Conservation (phyloP, 192 early-diverging fungal species). For the Cladochytrium replicatum region DNA sequence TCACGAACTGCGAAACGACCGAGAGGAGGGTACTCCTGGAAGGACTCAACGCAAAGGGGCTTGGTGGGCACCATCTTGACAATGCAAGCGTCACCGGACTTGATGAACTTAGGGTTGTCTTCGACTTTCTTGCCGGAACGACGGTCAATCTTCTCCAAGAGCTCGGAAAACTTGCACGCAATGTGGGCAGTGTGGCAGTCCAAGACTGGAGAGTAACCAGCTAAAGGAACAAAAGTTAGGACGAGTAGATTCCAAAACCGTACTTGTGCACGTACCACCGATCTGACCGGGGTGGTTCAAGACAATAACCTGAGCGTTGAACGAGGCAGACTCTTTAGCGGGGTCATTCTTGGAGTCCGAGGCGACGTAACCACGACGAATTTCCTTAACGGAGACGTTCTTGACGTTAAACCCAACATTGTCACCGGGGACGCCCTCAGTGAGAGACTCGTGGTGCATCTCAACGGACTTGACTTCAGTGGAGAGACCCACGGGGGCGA, state of each 20-base stretch:
- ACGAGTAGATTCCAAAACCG: no score
- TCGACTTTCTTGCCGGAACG: slow-evolving; percentile 89
- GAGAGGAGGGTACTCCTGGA: slow-evolving; percentile 84
- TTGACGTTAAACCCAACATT: slow-evolving; percentile 99
- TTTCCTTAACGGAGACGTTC: slow-evolving; percentile 96
- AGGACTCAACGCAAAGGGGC: slow-evolving; percentile 94
- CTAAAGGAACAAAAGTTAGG: no score
- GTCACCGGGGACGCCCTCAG: slow-evolving; percentile 85
- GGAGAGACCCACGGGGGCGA: slow-evolving; percentile 76
- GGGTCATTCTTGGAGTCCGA: slow-evolving; percentile 96
- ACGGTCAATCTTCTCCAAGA: slow-evolving; percentile 90
- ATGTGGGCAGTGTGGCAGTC: slow-evolving; percentile 95
- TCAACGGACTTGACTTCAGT: slow-evolving; percentile 97
- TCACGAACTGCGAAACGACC: slow-evolving; percentile 97
- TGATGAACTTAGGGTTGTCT: slow-evolving; percentile 90
- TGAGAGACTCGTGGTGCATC: slow-evolving; percentile 93
- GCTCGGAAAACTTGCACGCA: slow-evolving; percentile 91
- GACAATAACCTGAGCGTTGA: slow-evolving; percentile 92
- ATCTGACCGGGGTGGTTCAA: slow-evolving; percentile 97
- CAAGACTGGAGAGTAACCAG: slow-evolving; percentile 91
- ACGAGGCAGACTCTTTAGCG: slow-evolving; percentile 82
- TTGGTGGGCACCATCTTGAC: slow-evolving; percentile 92
- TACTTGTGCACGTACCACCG: no score
- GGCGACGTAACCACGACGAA: slow-evolving; percentile 92
- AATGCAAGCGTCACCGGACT: slow-evolving; percentile 90